Evolutionary conservation across 768 basidiomycete genomes (phyloP).

Genomic region (Favolaschia claudopus): DNA sequence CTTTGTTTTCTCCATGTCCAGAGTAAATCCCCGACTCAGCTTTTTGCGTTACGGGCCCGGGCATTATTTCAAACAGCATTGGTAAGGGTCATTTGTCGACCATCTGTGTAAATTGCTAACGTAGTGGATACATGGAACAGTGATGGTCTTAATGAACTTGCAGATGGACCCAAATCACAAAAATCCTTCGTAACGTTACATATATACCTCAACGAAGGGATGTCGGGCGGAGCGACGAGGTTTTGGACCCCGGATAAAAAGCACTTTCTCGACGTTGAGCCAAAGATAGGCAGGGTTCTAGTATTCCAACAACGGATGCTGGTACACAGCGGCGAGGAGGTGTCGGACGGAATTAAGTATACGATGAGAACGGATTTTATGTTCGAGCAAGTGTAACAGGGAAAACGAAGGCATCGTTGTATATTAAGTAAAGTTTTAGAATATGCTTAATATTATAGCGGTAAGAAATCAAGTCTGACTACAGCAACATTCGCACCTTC

Average conservation of each 20-base stretch:
- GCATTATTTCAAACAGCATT: constrained; percentile 44
- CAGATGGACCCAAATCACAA: constrained; percentile 38
- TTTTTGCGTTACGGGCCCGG: constrained; percentile 53
- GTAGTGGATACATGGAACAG: constrained; percentile 37
- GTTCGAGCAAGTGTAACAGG: constrained; percentile 39
- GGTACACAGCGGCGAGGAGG: constrained; percentile 50
- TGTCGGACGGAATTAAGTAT: constrained; percentile 46
- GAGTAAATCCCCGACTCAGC: constrained; percentile 51
- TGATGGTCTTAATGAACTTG: constrained; percentile 45
- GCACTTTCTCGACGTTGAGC: constrained; percentile 48
- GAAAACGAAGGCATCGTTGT: too few relatives aligned
- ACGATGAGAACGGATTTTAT: constrained; percentile 52
- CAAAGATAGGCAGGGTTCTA: constrained; percentile 49
- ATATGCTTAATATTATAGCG: too few relatives aligned
- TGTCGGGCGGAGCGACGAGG: constrained; percentile 44
- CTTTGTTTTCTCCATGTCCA: neutral
- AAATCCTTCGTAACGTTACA: constrained; percentile 53
- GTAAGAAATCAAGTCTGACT: too few relatives aligned
- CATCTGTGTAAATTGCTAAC: neutral
- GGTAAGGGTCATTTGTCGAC: neutral
- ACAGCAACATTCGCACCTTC: too few relatives aligned
- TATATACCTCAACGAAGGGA: constrained; percentile 47
- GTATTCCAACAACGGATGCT: constrained; percentile 51
- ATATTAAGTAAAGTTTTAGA: too few relatives aligned
- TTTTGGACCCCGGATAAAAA: constrained; percentile 44